Conservation (phyloP, 176 grass and related monocot genomes). For the Dendrocalamus sinicus region DNA sequence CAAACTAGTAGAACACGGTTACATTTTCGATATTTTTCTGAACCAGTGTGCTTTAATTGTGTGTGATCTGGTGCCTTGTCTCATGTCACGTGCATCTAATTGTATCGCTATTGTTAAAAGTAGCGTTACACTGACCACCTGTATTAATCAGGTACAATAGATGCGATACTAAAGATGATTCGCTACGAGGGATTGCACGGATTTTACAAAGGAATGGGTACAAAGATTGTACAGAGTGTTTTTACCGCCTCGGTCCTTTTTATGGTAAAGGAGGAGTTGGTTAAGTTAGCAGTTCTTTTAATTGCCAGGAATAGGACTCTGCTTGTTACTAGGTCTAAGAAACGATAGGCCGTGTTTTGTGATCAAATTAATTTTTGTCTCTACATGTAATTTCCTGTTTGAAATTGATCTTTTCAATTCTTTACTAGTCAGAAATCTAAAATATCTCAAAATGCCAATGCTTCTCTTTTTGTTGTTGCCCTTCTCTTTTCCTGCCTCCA, state of each 20-base stretch:
- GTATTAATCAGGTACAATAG: conserved; percentile 72
- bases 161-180: conserved; percentile 96
- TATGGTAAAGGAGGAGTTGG: conserved; percentile 95
- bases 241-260: conserved; percentile 96
- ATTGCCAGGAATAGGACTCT: conserved; percentile 66
- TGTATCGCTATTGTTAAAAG: background rate
- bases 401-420: conserved; percentile 12
- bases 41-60: conserved; percentile 6
- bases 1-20: conserved; percentile 15
- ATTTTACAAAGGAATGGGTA: conserved; percentile 99
- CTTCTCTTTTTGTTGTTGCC: background rate
- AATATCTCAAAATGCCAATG: conserved; percentile 2
- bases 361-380: background rate
- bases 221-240: conserved; percentile 98
- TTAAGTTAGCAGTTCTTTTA: conserved; percentile 75
- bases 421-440: conserved; percentile 8
- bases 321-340: conserved; percentile 50
- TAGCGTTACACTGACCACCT: background rate
- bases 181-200: conserved; percentile 78
- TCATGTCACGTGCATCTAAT: background rate
- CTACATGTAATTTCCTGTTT: conserved; percentile 11
- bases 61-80: background rate
- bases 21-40: background rate
- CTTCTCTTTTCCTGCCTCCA: background rate
- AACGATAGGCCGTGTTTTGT: conserved; percentile 27